A percentile compares a stretch with the other conserved stretches of the same genome.
Conservation (phyloP, 2,329 filamentous ascomycete genomes). For the Corniculantispora saksenae region DNA sequence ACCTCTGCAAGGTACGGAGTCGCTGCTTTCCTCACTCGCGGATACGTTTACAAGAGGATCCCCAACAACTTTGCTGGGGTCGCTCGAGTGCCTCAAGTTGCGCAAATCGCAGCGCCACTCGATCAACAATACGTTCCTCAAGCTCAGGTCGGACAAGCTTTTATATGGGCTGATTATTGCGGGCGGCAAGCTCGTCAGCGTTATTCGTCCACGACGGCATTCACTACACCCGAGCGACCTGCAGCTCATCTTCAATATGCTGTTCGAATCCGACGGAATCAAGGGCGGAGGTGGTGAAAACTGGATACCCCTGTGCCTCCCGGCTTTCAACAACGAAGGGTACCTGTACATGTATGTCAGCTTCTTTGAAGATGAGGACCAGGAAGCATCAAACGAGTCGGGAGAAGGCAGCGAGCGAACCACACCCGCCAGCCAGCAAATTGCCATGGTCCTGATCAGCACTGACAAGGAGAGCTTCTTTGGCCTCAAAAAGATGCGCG, state of each 20-base stretch:
- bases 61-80: slow-evolving; percentile 81
- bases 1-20: slow-evolving; percentile 88
- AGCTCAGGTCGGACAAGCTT: slow-evolving; percentile 72
- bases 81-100: slow-evolving; percentile 89
- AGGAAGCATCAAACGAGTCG: slow-evolving; percentile 31
- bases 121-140: slow-evolving; percentile 87
- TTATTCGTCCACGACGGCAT: slow-evolving; percentile 90
- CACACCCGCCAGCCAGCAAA: slow-evolving; percentile 63
- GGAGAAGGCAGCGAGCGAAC: slow-evolving; percentile 58
- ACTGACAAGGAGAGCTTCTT: slow-evolving; percentile 93
- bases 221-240: slow-evolving; percentile 94
- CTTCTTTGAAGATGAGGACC: slow-evolving; percentile 70
- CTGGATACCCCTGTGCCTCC: slow-evolving; percentile 94
- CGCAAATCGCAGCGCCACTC: slow-evolving; percentile 81
- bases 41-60: slow-evolving; percentile 95
- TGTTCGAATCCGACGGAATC: slow-evolving; percentile 91
- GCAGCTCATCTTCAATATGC: slow-evolving; percentile 98
- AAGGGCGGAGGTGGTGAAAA: slow-evolving; percentile 90
- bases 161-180: slow-evolving; percentile 94
- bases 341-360: slow-evolving; percentile 99
- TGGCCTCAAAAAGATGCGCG: slow-evolving; percentile 73
- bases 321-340: slow-evolving; percentile 94
- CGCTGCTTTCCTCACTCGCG: slow-evolving; percentile 84
- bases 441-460: slow-evolving; percentile 92
- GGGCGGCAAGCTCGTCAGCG: slow-evolving; percentile 88